Percentiles rank a stretch among this genome's conserved stretches.
Conservation (phyloP, 1,139 yeast genomes). For the Nakaseomyces nivariensis region DNA sequence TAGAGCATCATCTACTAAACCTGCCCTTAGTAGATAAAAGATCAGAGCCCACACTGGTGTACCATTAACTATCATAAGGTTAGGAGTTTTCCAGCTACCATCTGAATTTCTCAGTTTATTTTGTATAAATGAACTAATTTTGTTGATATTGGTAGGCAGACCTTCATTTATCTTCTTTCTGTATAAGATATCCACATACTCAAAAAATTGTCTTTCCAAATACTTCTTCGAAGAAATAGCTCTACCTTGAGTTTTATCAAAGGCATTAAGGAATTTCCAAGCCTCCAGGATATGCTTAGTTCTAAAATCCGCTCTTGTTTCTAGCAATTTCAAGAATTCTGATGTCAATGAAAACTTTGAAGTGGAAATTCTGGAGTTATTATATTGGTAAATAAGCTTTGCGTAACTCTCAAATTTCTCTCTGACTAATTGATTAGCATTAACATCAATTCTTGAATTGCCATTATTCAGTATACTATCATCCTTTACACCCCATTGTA, state of each 20-base stretch:
- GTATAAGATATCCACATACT: constrained; percentile 63
- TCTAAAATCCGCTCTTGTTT: constrained; percentile 39
- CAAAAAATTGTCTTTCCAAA: constrained; percentile 69
- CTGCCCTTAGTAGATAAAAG: constrained; percentile 77
- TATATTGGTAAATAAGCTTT: constrained; percentile 56
- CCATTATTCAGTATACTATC: constrained; percentile 27
- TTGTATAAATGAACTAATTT: constrained; percentile 58
- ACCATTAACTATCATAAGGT: constrained; percentile 60
- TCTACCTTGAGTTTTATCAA: not conserved
- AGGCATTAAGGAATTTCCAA: constrained; percentile 44
- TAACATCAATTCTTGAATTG: constrained; percentile 33
- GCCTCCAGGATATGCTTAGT: constrained; percentile 56
- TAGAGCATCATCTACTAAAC: constrained; percentile 68
- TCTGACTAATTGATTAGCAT: constrained; percentile 33
- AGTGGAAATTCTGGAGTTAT: constrained; percentile 52
- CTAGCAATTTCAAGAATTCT: constrained; percentile 31
- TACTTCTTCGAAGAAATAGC: constrained; percentile 25
- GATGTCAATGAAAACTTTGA: constrained; percentile 28
- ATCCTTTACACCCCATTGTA: constrained; percentile 27
- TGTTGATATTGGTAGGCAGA: constrained; percentile 62
- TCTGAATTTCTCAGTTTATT: constrained; percentile 36
- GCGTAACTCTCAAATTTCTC: constrained; percentile 71
- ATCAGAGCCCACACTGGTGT: constrained; percentile 88
- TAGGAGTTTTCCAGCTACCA: constrained; percentile 38
- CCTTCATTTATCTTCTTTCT: constrained; percentile 53